Conservation (phyloP, 2,329 filamentous ascomycete genomes). For the Aureobasidium mangrovei region DNA sequence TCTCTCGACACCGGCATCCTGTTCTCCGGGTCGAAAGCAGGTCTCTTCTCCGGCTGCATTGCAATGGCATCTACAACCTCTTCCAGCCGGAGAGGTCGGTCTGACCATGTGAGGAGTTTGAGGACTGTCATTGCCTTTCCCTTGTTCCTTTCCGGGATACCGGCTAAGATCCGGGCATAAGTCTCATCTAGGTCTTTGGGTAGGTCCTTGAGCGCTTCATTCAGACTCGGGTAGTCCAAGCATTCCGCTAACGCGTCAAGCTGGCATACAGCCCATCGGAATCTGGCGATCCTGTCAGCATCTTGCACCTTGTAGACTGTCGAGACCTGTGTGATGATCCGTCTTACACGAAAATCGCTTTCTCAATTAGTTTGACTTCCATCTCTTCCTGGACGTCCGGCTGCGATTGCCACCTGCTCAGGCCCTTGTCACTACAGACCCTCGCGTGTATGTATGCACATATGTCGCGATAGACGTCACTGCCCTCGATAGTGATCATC, state of each 20-base stretch:
- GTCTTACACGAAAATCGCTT: background rate
- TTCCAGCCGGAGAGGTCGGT: background rate
- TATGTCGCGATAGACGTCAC: background rate
- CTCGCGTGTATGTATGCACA: background rate
- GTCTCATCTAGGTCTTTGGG: background rate
- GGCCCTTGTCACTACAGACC: background rate
- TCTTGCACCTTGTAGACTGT: background rate
- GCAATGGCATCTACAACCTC: background rate
- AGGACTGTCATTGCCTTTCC: background rate
- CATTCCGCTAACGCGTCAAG: background rate
- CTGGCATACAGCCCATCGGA: slow-evolving; percentile 4
- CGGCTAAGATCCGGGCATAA: background rate
- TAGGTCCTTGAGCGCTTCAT: background rate
- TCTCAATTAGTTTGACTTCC: background rate
- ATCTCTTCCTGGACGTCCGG: background rate
- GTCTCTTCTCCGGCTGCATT: background rate
- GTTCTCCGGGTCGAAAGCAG: background rate
- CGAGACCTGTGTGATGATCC: background rate
- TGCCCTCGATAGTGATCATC: background rate
- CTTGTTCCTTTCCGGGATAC: background rate
- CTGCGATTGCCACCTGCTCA: background rate
- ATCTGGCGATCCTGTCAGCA: background rate
- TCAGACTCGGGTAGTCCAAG: background rate
- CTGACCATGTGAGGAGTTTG: background rate
- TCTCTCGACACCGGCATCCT: background rate